These are phyloP conservation scores for Penicillium brevicompactum DNA, from an alignment of 2,329 filamentous ascomycete species.

Conservation along the genomic window DNA sequence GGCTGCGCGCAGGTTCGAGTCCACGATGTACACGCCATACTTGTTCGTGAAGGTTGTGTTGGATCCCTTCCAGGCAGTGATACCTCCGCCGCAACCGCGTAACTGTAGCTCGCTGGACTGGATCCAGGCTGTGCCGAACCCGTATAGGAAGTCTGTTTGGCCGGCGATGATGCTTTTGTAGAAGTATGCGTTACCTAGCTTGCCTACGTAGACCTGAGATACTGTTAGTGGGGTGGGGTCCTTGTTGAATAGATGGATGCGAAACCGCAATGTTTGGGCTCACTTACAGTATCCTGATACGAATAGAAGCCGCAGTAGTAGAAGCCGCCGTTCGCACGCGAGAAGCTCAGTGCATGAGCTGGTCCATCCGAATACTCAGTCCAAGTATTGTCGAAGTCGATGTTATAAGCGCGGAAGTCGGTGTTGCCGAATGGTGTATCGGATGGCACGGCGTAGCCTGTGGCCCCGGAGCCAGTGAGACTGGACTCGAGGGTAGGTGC, in stretches of 20 bases:
- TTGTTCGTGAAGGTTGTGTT: constrained; percentile 69
- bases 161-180: constrained; percentile 63
- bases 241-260: neutral
- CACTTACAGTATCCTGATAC: constrained; percentile 64
- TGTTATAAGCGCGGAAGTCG: constrained; percentile 68
- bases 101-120: constrained; percentile 57
- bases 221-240: neutral
- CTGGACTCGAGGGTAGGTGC: constrained; percentile 66
- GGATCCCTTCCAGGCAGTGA: constrained; percentile 69
- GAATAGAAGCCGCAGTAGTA: constrained; percentile 68
- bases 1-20: constrained; percentile 56
- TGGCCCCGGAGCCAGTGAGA: constrained; percentile 63
- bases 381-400: constrained; percentile 66
- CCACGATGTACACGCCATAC: constrained; percentile 66
- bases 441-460: constrained; percentile 61
- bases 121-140: constrained; percentile 67
- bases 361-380: constrained; percentile 57
- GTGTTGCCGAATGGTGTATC: constrained; percentile 65
- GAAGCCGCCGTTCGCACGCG: constrained; percentile 67
- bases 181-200: constrained; percentile 68
- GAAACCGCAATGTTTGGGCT: neutral
- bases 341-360: constrained; percentile 61
- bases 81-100: constrained; percentile 65
- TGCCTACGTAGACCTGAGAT: constrained; percentile 60
- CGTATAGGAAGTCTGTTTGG: constrained; percentile 70